Evolutionary conservation across 2,329 filamentous ascomycete species (phyloP).

Genomic region (Pseudogymnoascus sp.): DNA sequence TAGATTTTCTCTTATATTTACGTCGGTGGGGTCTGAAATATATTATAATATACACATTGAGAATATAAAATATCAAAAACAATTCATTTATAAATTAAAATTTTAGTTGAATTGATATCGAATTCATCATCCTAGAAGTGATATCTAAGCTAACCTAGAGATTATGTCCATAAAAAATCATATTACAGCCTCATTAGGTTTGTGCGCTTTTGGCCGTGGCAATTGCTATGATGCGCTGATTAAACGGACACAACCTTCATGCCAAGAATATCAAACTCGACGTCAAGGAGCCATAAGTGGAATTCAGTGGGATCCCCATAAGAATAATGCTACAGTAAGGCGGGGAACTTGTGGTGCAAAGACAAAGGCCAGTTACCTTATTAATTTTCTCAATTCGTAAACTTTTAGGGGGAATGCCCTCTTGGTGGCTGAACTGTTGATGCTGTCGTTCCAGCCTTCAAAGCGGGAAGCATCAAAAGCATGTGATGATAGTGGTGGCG

Average conservation of each 20-base stretch:
- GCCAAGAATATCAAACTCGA: background rate
- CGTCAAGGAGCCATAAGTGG: background rate
- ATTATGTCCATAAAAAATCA: background rate
- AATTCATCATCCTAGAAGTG: no score
- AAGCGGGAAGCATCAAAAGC: background rate
- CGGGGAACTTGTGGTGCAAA: background rate
- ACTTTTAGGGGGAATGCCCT: background rate
- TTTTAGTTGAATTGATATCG: no score
- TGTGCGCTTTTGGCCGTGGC: background rate
- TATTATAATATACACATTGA: no score
- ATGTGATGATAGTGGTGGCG: background rate
- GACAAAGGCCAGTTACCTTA: background rate
- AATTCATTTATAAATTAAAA: no score
- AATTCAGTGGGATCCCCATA: background rate
- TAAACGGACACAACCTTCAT: background rate
- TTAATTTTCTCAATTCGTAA: background rate
- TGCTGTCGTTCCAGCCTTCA: background rate
- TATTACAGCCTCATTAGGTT: background rate
- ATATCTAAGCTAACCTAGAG: background rate
- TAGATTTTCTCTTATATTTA: background rate
- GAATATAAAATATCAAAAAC: no score
- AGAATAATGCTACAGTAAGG: background rate
- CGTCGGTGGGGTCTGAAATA: no score
- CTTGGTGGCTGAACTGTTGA: background rate
- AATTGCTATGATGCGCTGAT: background rate